Evolutionary conservation across 1,139 yeast species (phyloP), one percentile per base, ranked within the genome.

Genomic region (Candida mesenterica): DNA sequence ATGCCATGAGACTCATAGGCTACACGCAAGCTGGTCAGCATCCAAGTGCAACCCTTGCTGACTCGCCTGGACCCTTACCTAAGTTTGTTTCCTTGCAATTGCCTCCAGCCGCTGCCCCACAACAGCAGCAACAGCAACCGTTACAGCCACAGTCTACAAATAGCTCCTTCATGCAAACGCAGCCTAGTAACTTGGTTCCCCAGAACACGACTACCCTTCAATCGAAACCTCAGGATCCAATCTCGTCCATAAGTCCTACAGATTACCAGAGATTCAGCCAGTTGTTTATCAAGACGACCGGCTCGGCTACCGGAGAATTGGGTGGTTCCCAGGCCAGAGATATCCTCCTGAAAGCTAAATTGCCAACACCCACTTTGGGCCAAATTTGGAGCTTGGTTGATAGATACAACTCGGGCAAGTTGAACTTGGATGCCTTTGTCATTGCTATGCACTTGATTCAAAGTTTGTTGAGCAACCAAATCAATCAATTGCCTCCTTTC

Each of bases 361-460:
- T 92, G 41, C 88, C 96, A 15, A 69, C 82, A 25, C 75, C 77
- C 18, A 75, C 81, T 2, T 68, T 92, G 48, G 95, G 95, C 37
- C 86, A 83, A 53, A 82, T 92, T 39, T 92, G 98, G 98, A 75
- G 76, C 39, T 69, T 92, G 44, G 92, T 86, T 22, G 98, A 94
- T 57, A 76, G 79, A 41, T 75, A 77, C 38, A 81, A 80, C 47
- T 60, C 75, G 3, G 98, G 98, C 5, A 70, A 75, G 36, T 75
- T 92, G 50, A 73, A 76, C 41, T 75, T 79, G 52, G 72, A 80
- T 15, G 90, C 87, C 49, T 92, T 94, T 52, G 77, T 87, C 25
- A 76, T 92, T 49, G 97, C 98, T 6, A 92, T 94, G 98, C 95
- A 87, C 61, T 72, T 94, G 54, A 87, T 94, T 43, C 97, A 90